Base-by-base conservation (phyloP, 345 rosid genomes). In the Boechera divaricarpa region DNA sequence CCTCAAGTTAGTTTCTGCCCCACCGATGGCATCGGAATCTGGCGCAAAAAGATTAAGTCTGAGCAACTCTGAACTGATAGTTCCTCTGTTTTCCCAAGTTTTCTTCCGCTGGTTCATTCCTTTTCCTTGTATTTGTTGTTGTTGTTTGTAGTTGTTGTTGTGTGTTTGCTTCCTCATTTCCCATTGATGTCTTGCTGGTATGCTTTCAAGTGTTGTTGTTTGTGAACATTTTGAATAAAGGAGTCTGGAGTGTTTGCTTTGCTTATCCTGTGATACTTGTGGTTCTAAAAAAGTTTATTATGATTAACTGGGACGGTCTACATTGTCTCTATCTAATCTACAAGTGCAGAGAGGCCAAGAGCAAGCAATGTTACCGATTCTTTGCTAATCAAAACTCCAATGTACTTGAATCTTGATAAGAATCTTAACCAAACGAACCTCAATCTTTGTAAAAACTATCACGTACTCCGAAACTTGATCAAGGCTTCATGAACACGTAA, bases 1-100 rank as follows among this genome's bases (percentile, higher is more conserved):
- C 82, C 78, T 52, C 69, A 66, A 58, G 82, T 79, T 53, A 73
- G 69, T 53, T 1, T 79, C 57, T 73, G 82, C 70, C 82, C 82
- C n/a, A 32, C 65, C 21, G 82, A 79, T 67, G 74, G 78, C 3
- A 61, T 13, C 0, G 82, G 82, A 49, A 72, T 78, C 31, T 78
- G 82, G 82, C 42, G 77, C 55, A 9, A 68, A 2, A 28, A 21
- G 0, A 2, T 8, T 4, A 56, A 28, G 41, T 24, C 51, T 28
- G 9, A 26, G n/a, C 4, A 56, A 18, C 38, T 65, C 49, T 1
- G 44, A 55, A 28, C 66, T 55, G 26, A 55, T 63, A 35, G 9
- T 32, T 62, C 2, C 32, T 76, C 59, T 2, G 11, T 26, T 48
- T 55, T 29, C 36, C 7, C 9, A 10, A 13, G 42, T 49, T 75